Base-by-base conservation (phyloP, 169 alveolate genomes). In the Plasmodium billcollinsi region DNA sequence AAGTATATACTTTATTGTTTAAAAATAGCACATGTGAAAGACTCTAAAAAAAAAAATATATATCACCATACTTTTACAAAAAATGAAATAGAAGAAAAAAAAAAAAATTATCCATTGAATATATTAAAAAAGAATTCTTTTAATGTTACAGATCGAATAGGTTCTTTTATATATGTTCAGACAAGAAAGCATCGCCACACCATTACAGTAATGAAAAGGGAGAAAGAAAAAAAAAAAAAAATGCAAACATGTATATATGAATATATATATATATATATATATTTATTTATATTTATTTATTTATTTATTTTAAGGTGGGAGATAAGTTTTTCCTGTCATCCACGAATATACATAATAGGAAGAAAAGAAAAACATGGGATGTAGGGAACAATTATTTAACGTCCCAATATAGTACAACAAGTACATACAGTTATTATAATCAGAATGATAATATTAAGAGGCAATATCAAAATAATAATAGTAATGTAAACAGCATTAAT, bases 141-240 rank as follows among this genome's bases (percentile, higher is more conserved):
- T 47, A 24, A 47, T 3, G 78, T 65, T 20, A 58, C 26, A 4
- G 78, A 83, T 29, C 72, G 91, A 12, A 70, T 83, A 5, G 83
- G 91, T 1, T 83, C 91, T 61, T 83, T 83, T 58, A 83, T 83
- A 71, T 83, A 63, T 24, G 54, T 83, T 8, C 74, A 83, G 26
- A 14, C 52, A 56, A 58, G 29, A 9, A 69, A 63, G 18, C 73
- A 63, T 6, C 69, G 91, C 29, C 91, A 83, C 18, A 69, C 91
- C 18, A 39, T 83, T 50, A 18, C 91, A 43, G 91, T 83, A 83
- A 49, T n/a, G 62, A 45, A 43, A 72, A 26, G 26, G 9, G 0
- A 50, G 3, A 50, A 50, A 50, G 8, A 50, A 50, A 54, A 54
- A 54, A 54, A 9, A 12, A 56, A 56, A 54, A 54, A 54, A 9